A percentile compares a stretch with the other conserved stretches of the same genome.
Evolutionary conservation across 1,284 basidiomycete genomes (phyloP).

Genomic region (Pseudozyma hubeiensis): DNA sequence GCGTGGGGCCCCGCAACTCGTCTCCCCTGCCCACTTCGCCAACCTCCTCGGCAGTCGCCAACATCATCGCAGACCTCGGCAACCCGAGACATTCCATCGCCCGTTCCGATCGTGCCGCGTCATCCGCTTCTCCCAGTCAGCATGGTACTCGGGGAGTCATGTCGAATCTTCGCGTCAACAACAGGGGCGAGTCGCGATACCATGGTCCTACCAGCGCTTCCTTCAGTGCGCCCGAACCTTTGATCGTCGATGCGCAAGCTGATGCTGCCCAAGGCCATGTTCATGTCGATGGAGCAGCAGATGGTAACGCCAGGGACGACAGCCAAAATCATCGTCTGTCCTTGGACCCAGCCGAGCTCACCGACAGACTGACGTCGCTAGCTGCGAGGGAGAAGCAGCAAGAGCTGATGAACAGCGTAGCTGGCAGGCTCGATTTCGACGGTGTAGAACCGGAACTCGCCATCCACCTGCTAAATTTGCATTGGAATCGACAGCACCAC

Average conservation of each 20-base stretch:
- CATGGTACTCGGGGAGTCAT: conserved; percentile 6
- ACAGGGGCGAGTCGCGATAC: conserved; percentile 23
- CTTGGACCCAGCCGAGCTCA: conserved; percentile 17
- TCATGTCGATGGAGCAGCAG: background rate
- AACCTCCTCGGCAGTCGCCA: conserved; percentile 15
- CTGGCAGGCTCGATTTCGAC: conserved; percentile 65
- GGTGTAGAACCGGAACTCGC: conserved; percentile 61
- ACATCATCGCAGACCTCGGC: conserved; percentile 22
- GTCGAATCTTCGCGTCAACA: conserved; percentile 28
- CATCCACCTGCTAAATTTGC: conserved; percentile 62
- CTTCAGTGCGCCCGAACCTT: conserved; percentile 11
- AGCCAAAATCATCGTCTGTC: background rate
- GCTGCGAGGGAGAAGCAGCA: conserved; percentile 54
- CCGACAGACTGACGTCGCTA: conserved; percentile 47
- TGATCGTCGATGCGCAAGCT: background rate
- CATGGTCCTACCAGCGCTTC: conserved; percentile 27
- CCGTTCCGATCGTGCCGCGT: background rate
- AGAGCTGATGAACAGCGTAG: conserved; percentile 61
- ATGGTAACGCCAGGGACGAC: background rate
- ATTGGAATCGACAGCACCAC: conserved; percentile 67
- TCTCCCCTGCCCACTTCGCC: conserved; percentile 8
- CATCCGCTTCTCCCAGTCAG: conserved; percentile 5
- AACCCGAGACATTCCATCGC: conserved; percentile 2
- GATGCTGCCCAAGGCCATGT: background rate
- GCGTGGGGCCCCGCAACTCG: background rate